Base-by-base conservation (phyloP, 345 rosid genomes). In the Populus alba region DNA sequence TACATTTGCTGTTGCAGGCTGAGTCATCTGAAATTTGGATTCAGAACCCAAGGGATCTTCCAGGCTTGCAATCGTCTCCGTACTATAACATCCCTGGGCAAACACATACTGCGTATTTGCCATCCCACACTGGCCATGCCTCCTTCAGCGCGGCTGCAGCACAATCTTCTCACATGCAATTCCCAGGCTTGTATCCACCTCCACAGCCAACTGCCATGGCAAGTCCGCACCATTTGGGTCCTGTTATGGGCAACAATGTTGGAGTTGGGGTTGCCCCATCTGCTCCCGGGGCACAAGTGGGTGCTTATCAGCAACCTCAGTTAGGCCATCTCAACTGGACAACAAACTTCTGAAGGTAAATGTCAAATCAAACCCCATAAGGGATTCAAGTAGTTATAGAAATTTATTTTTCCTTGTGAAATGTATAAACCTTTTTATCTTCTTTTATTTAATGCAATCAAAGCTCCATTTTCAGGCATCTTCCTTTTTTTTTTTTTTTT, bases 11-110 rank as follows among this genome's bases (percentile, higher is more conserved):
- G 37, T 62, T 65, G 75, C 89, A 95, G 99, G 92, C 93, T 1
- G 99, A 92, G 85, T 75, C 95, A 61, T 92, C 99, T 13, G 99
- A 95, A 82, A 88, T 95, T 27, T 95, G 99, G 99, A 86, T 93
- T 84, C 94, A 87, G 80, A 95, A 93, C 85, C 93, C 90, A 2
- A 90, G 99, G 82, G 97, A 93, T 66, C 78, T 89, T 37, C 82
- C 89, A 1, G 90, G 90, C 67, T 65, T 91, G 85, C 99, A 93
- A 61, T 90, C 98, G 39, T 78, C 88, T 51, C 90, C 86, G 12
- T 93, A 92, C 88, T 93, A 95, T 86, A 91, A 92, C 77, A 81
- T 95, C 82, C 86, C 95, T 41, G 94, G 92, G 71, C 99, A 95
- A 85, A 74, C 96, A 41, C 97, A 90, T 80, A 89, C 91, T 61